phyloP scores from a whole-genome alignment of 2,329 filamentous ascomycete species.

The Xylariaceae sp. region DNA sequence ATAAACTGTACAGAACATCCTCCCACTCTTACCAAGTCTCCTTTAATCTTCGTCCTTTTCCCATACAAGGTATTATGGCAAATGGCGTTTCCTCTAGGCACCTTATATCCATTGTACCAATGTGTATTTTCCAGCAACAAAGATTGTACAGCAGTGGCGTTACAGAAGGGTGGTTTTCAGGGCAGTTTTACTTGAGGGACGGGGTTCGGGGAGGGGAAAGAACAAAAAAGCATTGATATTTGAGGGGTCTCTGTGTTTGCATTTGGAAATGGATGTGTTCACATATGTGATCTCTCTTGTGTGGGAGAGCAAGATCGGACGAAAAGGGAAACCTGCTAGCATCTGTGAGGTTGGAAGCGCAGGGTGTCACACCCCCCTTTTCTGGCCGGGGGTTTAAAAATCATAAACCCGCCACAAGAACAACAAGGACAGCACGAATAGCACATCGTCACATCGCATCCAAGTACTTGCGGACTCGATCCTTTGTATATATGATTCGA shows the following conservation, averaged over 20 bases:
- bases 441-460: too few species aligned
- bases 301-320: too few species aligned
- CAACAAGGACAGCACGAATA: too few species aligned
- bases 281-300: too few species aligned
- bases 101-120: slow-evolving; percentile 7
- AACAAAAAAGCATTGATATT: slow-evolving; percentile 7
- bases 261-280: slow-evolving; percentile 5
- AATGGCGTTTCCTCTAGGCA: slow-evolving; percentile 15
- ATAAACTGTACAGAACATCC: slow-evolving; percentile 27
- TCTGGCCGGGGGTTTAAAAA: too few species aligned
- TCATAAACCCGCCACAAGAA: too few species aligned
- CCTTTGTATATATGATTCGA: too few species aligned
- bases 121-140: slow-evolving; percentile 12
- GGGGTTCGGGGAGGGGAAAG: neutral
- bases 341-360: slow-evolving; percentile 3
- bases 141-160: slow-evolving; percentile 18
- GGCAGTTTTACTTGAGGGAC: slow-evolving; percentile 6
- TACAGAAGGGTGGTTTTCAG: too few species aligned
- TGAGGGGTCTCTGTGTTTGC: slow-evolving; percentile 5
- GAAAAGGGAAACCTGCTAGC: too few species aligned
- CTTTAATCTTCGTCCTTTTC: slow-evolving; percentile 10
- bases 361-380: slow-evolving; percentile 1
- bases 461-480: too few species aligned
- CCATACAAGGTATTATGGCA: slow-evolving; percentile 12
- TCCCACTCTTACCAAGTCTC: slow-evolving; percentile 2